Base-by-base conservation (phyloP, 108 stramenopile species). In the Fragilaria radians region DNA sequence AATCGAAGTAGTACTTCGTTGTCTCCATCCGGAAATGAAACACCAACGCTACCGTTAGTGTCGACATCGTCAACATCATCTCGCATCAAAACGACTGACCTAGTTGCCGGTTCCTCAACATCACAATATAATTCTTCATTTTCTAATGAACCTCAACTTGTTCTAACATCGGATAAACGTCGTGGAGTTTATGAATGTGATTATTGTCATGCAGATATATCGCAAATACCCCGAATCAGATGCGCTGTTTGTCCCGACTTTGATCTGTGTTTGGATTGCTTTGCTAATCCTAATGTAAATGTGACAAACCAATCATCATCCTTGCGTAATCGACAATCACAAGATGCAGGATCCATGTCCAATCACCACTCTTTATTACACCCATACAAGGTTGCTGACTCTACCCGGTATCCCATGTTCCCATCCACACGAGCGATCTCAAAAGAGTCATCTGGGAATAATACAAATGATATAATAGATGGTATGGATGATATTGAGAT, bases 181-280 rank as follows among this genome's bases (percentile, higher is more conserved):
- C 80, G 83, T 4, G 85, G 85, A 9, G 57, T 82, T 28, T 93
- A 86, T 78, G 89, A 94, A 68, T 94, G 93, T 50, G 93, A 94
- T 64, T 87, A 89, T 70, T 94, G 93, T 66, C 81, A 75, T 45
- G 58, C 78, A 23, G 89, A 94, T 59, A 77, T 94, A 28, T 80
- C 85, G 42, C 85, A 86, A 59, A 69, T 67, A 32, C 88, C 88
- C 5, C 83, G 93, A 18, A 80, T 91, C 42, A 79, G 89, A 23
- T 94, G 93, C 59, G 89, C 87, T 11, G 64, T 80, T 9, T 91
- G 89, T 62, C 68, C 66, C 25, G 93, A 94, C 45, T 94, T 91
- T 63, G 93, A 94, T 66, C 54, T 91, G 14, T 94, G 93, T 57
- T 64, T 91, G 64, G 89, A 94, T 46, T 94, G 93, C 54, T 85